Conservation (phyloP, 345 rosid species). For the Boechera retrofracta region DNA sequence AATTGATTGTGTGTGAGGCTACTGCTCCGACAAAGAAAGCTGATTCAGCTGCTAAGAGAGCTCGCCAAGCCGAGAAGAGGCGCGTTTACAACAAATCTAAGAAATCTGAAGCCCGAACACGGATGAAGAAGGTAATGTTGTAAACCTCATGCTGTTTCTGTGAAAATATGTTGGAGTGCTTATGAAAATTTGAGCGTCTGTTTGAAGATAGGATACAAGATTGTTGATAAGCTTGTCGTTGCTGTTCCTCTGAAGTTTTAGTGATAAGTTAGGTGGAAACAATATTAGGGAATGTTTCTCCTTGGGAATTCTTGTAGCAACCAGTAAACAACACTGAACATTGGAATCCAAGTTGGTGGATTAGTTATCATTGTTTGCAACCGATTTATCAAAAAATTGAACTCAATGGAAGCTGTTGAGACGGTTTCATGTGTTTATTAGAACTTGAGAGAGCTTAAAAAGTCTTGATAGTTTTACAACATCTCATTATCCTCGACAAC, state of each 20-base stretch:
- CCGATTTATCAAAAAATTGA: not conserved
- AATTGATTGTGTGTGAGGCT: conserved; percentile 72
- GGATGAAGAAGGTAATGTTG: conserved; percentile 88
- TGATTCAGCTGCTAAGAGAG: conserved; percentile 91
- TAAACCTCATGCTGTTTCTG: not conserved
- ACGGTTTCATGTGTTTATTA: not conserved
- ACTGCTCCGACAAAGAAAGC: conserved; percentile 69
- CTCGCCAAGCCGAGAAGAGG: conserved; percentile 84
- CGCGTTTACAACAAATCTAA: conserved; percentile 78
- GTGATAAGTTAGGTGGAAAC: not conserved
- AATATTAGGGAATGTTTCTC: conserved; percentile 1
- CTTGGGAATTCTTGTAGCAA: not conserved
- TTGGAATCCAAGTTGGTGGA: conserved; percentile 5
- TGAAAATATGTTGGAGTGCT: not conserved
- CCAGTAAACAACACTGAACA: not conserved
- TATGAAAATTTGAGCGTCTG: not conserved
- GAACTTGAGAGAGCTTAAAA: not conserved
- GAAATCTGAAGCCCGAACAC: conserved; percentile 87
- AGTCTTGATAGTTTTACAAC: not conserved
- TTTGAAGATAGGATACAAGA: not conserved
- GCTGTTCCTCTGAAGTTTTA: conserved; percentile 8
- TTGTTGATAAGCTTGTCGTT: conserved; percentile 10
- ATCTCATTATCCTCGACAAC: not conserved
- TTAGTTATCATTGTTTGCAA: not conserved
- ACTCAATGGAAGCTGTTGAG: conserved; percentile 5